Percentiles rank a stretch among this genome's conserved stretches.
Conservation (phyloP, 2,329 filamentous ascomycete genomes). For the Grosmannia huntii region DNA sequence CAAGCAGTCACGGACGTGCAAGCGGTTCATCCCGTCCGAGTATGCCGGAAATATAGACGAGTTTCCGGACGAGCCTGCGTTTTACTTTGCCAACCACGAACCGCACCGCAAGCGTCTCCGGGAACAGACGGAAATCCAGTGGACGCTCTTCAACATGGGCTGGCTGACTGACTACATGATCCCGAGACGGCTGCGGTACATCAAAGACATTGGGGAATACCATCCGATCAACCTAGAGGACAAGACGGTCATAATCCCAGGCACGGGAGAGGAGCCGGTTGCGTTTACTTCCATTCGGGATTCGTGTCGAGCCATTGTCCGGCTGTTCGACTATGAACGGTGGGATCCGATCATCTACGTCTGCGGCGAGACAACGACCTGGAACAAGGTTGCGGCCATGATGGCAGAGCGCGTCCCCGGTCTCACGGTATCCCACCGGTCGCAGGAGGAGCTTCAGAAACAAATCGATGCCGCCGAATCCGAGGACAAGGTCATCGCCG, state of each 20-base stretch:
- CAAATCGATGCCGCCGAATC: background rate
- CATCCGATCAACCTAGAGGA: background rate
- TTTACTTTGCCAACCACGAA: background rate
- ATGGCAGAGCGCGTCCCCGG: background rate
- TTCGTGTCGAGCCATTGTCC: background rate
- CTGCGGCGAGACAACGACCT: background rate
- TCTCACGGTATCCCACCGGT: background rate
- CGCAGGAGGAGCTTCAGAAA: background rate
- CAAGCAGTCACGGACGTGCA: background rate
- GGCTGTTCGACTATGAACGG: background rate
- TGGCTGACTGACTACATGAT: background rate
- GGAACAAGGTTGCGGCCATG: background rate
- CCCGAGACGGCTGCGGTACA: background rate
- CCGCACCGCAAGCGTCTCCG: background rate
- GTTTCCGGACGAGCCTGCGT: background rate
- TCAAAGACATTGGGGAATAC: background rate
- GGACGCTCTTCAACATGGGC: background rate
- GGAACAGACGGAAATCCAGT: background rate
- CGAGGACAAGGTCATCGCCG: background rate
- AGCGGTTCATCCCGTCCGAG: background rate
- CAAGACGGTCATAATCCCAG: background rate
- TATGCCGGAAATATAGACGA: background rate
- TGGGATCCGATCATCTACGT: background rate
- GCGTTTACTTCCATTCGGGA: background rate
- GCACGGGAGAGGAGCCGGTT: background rate